Base-by-base conservation (phyloP, 148 eudicot genomes). In the Nepenthes mirabilis region DNA sequence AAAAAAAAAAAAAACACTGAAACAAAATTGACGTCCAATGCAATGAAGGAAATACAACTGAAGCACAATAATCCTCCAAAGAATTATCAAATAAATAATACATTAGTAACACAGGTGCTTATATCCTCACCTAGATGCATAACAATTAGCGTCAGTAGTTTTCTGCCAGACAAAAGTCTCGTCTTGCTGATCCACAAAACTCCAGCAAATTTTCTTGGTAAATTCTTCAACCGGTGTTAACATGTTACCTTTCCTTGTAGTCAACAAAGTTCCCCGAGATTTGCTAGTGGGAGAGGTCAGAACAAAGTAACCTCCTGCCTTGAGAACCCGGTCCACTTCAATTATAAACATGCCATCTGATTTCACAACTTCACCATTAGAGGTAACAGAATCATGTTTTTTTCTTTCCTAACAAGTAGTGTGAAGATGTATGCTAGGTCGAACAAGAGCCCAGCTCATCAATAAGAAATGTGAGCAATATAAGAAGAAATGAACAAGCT, bases 301-400 rank as follows among this genome's bases (percentile, higher is more conserved):
- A 33, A 93, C 96, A 73, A 93, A 93, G 72, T 88, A 93, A 66
- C 98, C 98, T 58, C 96, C 98, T 48, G 98, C 95, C 75, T 76
- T 79, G 69, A 93, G 67, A 52, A 88, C 72, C 52, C 98, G 74
- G 70, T 93, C 91, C 66, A 81, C 98, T 82, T 93, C 98, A 64
- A 84, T 64, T 71, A 93, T 72, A 73, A 76, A 76, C 64, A 75
- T 71, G 59, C 96, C 96, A 76, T 82, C 97, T 91, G 86, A 33
- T 9, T 8, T 54, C 57, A 54, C 23, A 54, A 8, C 7, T 14
- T 7, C 34, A 23, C 33, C 6, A 12, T 14, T 54, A 33, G 36
- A 14, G 36, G 33, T 5, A 23, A 23, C 35, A 54, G 57, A 14
- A 50, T 2, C 53, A 50, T 2, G 23, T 50, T 6, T 11, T 11